Conservation (phyloP, 768 basidiomycete species). For the Xerocomus spinulosus region DNA sequence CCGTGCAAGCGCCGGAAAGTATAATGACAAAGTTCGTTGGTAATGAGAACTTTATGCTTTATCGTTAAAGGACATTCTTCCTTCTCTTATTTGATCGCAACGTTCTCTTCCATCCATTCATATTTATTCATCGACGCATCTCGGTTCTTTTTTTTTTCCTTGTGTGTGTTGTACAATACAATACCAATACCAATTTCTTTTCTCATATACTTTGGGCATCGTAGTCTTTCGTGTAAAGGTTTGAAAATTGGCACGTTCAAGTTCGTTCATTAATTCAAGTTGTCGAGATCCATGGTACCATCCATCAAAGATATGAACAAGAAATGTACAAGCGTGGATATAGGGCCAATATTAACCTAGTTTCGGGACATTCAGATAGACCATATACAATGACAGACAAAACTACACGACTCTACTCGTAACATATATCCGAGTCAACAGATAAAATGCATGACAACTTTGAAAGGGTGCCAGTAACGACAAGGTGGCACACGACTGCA, state of each 20-base stretch:
- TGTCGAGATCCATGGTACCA: too few relatives aligned
- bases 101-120: conserved; percentile 1
- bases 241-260: too few relatives aligned
- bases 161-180: conserved; percentile 17
- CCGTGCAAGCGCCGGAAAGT: conserved; percentile 1
- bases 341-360: too few relatives aligned
- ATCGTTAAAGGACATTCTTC: conserved; percentile 6
- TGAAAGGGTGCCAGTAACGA: background rate
- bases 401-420: background rate
- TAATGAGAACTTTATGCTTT: conserved; percentile 5
- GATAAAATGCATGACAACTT: conserved; percentile 2
- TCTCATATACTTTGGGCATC: too few relatives aligned
- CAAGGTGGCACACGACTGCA: background rate
- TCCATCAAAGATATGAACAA: background rate
- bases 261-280: too few relatives aligned
- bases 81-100: conserved; percentile 1
- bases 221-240: too few relatives aligned
- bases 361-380: too few relatives aligned
- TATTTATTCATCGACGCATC: conserved; percentile 23
- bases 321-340: background rate
- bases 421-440: background rate
- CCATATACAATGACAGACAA: background rate
- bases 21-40: conserved; percentile 3
- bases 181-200: conserved; percentile 1
- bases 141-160: conserved; percentile 6